phyloP scores from a whole-genome alignment of 1,284 basidiomycete genomes.

The Trichosporon ovoides region DNA sequence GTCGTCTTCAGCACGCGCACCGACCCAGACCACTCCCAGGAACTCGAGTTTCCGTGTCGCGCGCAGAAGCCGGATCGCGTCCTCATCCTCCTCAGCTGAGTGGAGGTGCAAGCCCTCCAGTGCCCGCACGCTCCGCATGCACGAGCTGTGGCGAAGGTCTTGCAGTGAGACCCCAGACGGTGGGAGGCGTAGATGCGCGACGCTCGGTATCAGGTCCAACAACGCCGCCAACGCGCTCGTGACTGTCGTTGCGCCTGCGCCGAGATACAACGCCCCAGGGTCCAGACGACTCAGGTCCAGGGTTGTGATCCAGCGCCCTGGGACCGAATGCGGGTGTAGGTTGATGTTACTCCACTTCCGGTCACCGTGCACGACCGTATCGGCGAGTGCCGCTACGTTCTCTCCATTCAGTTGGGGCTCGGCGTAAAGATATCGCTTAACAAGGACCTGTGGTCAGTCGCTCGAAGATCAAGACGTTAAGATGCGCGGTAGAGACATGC shows the following conservation, averaged over 20 bases:
- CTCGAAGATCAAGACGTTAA: too few relatives aligned
- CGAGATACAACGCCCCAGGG: constrained; percentile 54
- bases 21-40: constrained; percentile 59
- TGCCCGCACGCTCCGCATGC: constrained; percentile 50
- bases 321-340: constrained; percentile 71
- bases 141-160: constrained; percentile 53
- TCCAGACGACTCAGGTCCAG: constrained; percentile 64
- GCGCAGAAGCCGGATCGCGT: constrained; percentile 54
- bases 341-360: constrained; percentile 77
- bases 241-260: constrained; percentile 54
- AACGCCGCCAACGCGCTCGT: constrained; percentile 39
- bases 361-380: constrained; percentile 60
- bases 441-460: constrained; percentile 55
- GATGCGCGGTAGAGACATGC: too few relatives aligned
- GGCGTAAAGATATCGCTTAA: constrained; percentile 64
- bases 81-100: constrained; percentile 39
- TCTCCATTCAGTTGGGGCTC: constrained; percentile 54
- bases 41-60: constrained; percentile 59
- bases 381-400: constrained; percentile 58
- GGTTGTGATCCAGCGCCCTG: constrained; percentile 71
- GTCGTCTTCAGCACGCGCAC: constrained; percentile 35
- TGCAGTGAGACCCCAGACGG: constrained; percentile 54
- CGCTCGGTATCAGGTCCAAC: constrained; percentile 67
- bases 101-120: constrained; percentile 56
- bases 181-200: constrained; percentile 59